phyloP scores from a whole-genome alignment of 768 basidiomycete genomes.

The Bullera alba region DNA sequence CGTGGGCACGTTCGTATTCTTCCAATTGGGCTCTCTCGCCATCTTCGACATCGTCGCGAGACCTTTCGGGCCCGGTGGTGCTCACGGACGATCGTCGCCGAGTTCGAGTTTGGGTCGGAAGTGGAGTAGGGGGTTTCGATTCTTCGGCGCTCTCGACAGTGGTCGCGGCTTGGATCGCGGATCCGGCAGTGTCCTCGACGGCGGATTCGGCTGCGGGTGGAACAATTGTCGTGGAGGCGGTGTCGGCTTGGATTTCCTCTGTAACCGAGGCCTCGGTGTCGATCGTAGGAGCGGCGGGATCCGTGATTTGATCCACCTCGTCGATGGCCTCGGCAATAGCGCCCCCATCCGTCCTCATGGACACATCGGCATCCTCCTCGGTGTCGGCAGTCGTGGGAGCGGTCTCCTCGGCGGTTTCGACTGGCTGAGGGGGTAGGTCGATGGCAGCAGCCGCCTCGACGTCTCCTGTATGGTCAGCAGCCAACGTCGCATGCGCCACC shows the following conservation, averaged over 20 bases:
- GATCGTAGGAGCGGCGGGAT: neutral
- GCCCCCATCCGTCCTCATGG: constrained; percentile 13
- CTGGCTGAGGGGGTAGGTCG: too few relatives aligned
- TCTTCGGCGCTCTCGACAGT: too few relatives aligned
- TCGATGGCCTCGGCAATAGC: neutral
- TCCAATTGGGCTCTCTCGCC: neutral
- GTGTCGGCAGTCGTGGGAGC: neutral
- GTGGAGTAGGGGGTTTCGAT: neutral
- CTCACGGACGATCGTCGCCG: constrained; percentile 1
- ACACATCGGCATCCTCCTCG: constrained; percentile 9
- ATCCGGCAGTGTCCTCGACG: too few relatives aligned
- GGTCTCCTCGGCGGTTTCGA: neutral
- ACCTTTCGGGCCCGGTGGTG: neutral
- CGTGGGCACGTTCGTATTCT: too few relatives aligned
- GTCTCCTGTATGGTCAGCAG: neutral
- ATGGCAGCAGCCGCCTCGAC: neutral
- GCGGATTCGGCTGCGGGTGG: too few relatives aligned
- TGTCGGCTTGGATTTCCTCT: too few relatives aligned
- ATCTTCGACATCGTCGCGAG: neutral
- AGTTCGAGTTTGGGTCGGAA: neutral
- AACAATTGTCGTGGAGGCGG: too few relatives aligned
- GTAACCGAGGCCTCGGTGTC: neutral
- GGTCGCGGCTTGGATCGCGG: too few relatives aligned
- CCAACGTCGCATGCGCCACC: constrained; percentile 6
- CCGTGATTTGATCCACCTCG: too few relatives aligned